Evolutionary conservation across 2,329 filamentous ascomycete genomes (phyloP).

Genomic region (Aspergillus sp.): DNA sequence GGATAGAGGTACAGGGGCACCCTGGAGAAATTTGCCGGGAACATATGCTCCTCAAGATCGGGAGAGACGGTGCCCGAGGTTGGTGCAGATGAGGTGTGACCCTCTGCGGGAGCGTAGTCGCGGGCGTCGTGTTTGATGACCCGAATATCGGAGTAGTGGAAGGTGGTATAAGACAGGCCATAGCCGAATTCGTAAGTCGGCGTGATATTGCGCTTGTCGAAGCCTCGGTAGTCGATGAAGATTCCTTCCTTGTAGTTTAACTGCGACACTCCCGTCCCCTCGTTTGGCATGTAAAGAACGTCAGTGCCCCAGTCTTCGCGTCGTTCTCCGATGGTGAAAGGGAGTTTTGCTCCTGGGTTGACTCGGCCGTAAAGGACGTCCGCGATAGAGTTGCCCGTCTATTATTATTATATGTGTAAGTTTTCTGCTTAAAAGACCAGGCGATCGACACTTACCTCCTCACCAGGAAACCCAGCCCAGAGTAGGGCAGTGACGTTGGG

Average conservation of each 20-base stretch:
- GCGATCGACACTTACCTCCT: constrained; percentile 2
- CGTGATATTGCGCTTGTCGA: constrained; percentile 12
- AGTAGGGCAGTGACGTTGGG: constrained; percentile 75
- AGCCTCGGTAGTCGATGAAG: constrained; percentile 15
- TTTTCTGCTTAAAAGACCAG: no score
- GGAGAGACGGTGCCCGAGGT: constrained; percentile 43
- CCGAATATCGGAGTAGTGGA: constrained; percentile 57
- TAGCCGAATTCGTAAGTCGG: constrained; percentile 22
- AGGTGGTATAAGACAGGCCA: constrained; percentile 65
- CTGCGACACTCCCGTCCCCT: constrained; percentile 10
- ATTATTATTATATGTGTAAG: constrained; percentile 42
- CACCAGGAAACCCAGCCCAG: constrained; percentile 26
- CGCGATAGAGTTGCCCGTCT: constrained; percentile 68
- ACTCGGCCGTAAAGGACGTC: constrained; percentile 74
- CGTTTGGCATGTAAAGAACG: constrained; percentile 6
- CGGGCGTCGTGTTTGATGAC: constrained; percentile 40
- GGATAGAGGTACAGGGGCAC: constrained; percentile 6
- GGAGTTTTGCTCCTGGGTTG: constrained; percentile 67
- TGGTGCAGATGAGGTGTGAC: not conserved
- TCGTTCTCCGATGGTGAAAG: constrained; percentile 68
- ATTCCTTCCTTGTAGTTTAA: constrained; percentile 11
- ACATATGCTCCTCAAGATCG: constrained; percentile 22
- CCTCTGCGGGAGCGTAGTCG: not conserved
- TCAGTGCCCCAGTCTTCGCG: constrained; percentile 54
- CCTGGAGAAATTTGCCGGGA: constrained; percentile 2